Conservation (phyloP, 345 rosid genomes). For the Populus ilicifolia region DNA sequence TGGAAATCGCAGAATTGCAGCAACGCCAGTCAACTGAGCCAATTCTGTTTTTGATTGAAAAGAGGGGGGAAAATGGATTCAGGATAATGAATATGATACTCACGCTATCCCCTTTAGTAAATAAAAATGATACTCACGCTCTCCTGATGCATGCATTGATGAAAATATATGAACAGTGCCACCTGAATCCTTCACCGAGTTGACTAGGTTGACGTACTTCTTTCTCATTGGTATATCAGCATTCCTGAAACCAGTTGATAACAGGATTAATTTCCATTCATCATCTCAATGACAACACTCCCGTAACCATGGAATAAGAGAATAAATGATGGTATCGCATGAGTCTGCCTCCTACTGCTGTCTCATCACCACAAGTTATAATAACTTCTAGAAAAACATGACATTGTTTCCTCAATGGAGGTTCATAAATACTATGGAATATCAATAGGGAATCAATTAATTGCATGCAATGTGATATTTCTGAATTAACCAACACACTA, state of each 20-base stretch:
- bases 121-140: constrained; percentile 53
- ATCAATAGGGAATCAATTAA: neutral
- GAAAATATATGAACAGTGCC: constrained; percentile 81
- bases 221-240: constrained; percentile 57
- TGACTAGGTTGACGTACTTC: constrained; percentile 67
- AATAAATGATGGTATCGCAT: too few relatives aligned
- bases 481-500: neutral
- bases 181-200: constrained; percentile 71
- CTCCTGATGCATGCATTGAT: constrained; percentile 92
- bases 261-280: neutral
- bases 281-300: neutral
- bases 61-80: neutral
- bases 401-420: neutral
- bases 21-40: constrained; percentile 79
- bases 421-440: neutral
- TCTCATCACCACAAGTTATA: neutral
- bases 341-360: too few relatives aligned
- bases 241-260: constrained; percentile 45
- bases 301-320: too few relatives aligned
- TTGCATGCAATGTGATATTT: neutral
- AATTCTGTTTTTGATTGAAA: constrained; percentile 46
- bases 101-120: neutral
- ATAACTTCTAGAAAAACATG: neutral
- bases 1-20: constrained; percentile 92
- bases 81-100: neutral